phyloP scores from a whole-genome alignment of 148 eudicot species.

The Tetragonia tetragonoides region DNA sequence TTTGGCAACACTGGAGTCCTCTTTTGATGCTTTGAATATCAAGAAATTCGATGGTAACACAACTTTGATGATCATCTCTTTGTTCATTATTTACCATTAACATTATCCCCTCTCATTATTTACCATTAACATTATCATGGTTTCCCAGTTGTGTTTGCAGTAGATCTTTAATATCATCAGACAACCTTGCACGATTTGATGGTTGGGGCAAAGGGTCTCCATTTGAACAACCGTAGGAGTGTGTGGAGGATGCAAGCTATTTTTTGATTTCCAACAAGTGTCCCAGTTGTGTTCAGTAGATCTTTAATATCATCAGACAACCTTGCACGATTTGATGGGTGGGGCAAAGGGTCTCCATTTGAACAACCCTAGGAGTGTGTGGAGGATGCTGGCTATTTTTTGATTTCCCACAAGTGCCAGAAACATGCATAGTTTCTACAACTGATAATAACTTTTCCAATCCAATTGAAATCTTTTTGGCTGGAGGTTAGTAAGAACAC shows the following conservation, averaged over 20 bases:
- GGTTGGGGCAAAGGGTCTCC: constrained; percentile 98
- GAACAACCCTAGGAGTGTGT: constrained; percentile 91
- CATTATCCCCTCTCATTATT: too few species aligned
- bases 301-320: constrained; percentile 94
- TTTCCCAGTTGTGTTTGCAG: constrained; percentile 78
- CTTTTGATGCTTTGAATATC: constrained; percentile 79
- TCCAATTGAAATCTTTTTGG: constrained; percentile 72
- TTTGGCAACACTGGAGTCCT: constrained; percentile 80
- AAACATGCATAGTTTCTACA: constrained; percentile 47
- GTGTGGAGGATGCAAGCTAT: constrained; percentile 75
- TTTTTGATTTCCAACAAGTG: constrained; percentile 99
- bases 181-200: constrained; percentile 95
- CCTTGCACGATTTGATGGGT: constrained; percentile 98
- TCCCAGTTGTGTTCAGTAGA: constrained; percentile 86
- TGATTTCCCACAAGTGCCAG: constrained; percentile 93
- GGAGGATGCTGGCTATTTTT: constrained; percentile 81
- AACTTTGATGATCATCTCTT: neutral
- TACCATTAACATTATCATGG: constrained; percentile 7
- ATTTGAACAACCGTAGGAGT: constrained; percentile 90
- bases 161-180: constrained; percentile 96
- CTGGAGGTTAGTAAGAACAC: constrained; percentile 47
- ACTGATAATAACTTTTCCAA: constrained; percentile 35
- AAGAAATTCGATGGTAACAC: constrained; percentile 87
- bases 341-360: constrained; percentile 92
- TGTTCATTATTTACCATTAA: neutral